Base-by-base conservation (phyloP, 2,329 filamentous ascomycete genomes). In the Diaporthe citri region DNA sequence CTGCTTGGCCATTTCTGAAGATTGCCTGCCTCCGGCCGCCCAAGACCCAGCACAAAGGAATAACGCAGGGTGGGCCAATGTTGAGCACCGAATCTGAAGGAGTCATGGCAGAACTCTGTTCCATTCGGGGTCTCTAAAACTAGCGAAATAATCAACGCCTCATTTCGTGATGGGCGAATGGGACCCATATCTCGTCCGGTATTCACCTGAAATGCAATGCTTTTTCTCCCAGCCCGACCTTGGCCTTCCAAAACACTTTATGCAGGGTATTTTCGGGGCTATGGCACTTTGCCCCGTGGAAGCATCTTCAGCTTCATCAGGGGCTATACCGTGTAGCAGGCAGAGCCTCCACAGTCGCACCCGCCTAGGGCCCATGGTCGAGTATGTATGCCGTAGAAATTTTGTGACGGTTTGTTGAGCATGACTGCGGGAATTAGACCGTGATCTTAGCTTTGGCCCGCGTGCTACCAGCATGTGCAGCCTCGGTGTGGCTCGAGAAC, bases 401-500 rank as follows among this genome's bases (percentile, higher is more conserved):
- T 72, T 25, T 34, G 36, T 41, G 52, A 39, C 39, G 39, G 52
- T 67, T 48, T 69, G 43, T 51, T 71, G 59, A 62, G 64, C 39
- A 39, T 66, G 41, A 60, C 7, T 17, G 48, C 10, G 48, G 9
- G 17, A 15, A 51, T 88, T 93, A 98, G 81, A 95, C 95, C 69
- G 90, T 89, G 85, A 95, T 95, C 90, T 98, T 99, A 80, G 97
- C 94, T 90, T 97, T 98, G 74, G 97, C 97, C 80, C 97, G 93
- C 76, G 95, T 98, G 86, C 96, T 98, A 79, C 97, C 97, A 76
- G 94, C 92, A 84, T 97, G 94, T 51, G 97, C 96, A 80, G 94
- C 94, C 80, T 99, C 97, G 25, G 95, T 97, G 87, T 99, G 97
- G 76, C 97, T 97, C 28, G 95, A 97, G 87, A 98, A 99, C 87